Percentiles rank a stretch among this genome's conserved stretches.
Conservation (phyloP, 345 rosid genomes). For the Gossypium herbaceum region DNA sequence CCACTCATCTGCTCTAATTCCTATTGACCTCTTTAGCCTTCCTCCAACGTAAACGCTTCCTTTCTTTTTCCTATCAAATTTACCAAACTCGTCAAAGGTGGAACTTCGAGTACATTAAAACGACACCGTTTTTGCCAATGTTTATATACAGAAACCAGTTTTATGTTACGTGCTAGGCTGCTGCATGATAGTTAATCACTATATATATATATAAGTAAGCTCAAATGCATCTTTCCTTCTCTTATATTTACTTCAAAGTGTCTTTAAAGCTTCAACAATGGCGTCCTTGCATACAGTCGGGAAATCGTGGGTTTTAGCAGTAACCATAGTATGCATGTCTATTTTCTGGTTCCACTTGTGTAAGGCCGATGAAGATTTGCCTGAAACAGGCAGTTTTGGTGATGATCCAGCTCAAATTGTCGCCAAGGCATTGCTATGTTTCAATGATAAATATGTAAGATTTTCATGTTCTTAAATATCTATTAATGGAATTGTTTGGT, state of each 20-base stretch:
- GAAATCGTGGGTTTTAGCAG: slow-evolving; percentile 27
- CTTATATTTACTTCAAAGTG: slow-evolving; percentile 14
- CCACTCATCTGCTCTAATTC: slow-evolving; percentile 53
- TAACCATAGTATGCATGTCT: slow-evolving; percentile 25
- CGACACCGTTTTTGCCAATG: not conserved
- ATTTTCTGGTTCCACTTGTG: slow-evolving; percentile 36
- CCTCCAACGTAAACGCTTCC: not conserved
- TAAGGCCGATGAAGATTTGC: slow-evolving; percentile 32
- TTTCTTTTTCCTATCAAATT: slow-evolving; percentile 16
- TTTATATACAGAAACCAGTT: not conserved
- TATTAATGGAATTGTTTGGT: not conserved
- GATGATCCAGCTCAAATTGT: slow-evolving; percentile 53
- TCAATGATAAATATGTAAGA: slow-evolving; percentile 60
- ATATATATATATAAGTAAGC: slow-evolving; percentile 22
- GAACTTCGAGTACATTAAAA: not conserved
- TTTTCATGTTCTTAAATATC: not conserved
- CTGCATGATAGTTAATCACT: not conserved
- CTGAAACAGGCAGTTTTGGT: slow-evolving; percentile 24
- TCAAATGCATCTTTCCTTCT: slow-evolving; percentile 11
- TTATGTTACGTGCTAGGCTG: not conserved
- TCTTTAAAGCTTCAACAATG: slow-evolving; percentile 36
- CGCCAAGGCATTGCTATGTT: slow-evolving; percentile 71
- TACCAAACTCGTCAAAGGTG: slow-evolving; percentile 22
- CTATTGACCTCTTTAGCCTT: slow-evolving; percentile 9
- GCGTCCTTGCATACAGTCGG: slow-evolving; percentile 22